Base-by-base conservation (phyloP, 2,329 filamentous ascomycete species). In the Magnaporthales sp. region DNA sequence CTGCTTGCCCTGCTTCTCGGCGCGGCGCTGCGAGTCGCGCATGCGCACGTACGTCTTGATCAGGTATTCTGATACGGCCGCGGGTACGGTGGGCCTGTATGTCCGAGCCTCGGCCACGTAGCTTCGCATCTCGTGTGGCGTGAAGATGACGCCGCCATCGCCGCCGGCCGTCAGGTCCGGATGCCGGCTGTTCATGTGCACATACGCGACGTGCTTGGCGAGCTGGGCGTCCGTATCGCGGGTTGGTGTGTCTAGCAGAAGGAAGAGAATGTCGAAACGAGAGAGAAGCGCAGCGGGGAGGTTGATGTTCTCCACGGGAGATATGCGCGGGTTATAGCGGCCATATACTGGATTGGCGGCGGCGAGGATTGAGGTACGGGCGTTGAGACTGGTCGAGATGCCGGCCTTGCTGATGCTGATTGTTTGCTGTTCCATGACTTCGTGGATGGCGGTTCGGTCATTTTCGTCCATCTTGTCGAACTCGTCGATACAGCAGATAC, bases 281-380 rank as follows among this genome's bases (percentile, higher is more conserved):
- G 94, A 97, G 66, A 99, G 86, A 24, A 99, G 87, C 24, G 95
- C 95, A 22, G 95, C 95, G n/a, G 95, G 95, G 56, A 99, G 88
- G 78, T 99, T 99, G 80, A 99, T 99, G 79, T 99, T 99, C 78
- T 99, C 95, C 29, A 99, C 93, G 0, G 95, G 95, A 0, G 94
- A 97, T 72, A 99, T 91, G 70, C 93, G 92, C 67, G 95, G 95
- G 80, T 99, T 99, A 83, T 99, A 99, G 69, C 95, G 92, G 70
- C 95, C 95, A 74, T 99, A 99, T 58, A 99, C 86, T 67, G 95
- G 95, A 80, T 99, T 99, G 71, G 95, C 95, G 24, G 95, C 95
- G 22, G 95, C 94, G 19, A 99, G 86, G 74, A 99, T 97, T 0
- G 93, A 96, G 24, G 95, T 98, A 69, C 95, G 90, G 26, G 95